Base-by-base conservation (phyloP, 345 rosid genomes). In the Raphanus raphanistrum region DNA sequence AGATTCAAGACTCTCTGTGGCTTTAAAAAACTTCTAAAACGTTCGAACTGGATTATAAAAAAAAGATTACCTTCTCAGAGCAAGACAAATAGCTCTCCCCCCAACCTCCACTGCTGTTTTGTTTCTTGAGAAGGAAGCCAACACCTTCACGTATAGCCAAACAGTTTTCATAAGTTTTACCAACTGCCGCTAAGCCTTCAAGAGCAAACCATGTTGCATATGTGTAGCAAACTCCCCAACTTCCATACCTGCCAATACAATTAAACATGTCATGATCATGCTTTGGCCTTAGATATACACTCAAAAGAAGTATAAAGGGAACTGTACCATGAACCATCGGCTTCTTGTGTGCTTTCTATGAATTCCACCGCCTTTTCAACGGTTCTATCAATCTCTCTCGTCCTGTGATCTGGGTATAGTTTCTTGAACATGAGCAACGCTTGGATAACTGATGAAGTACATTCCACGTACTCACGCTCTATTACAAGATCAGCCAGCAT, bases 11-110 rank as follows among this genome's bases (percentile, higher is more conserved):
- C 15, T 58, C 15, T 58, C 29, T 57, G 62, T 12, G 21, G 36
- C 13, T 57, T 57, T 38, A 55, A 2, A 3, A 21, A n/a, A 63
- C 64, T 8, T 74, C 7, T 48, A 4, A 26, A 50, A 7, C 10
- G 4, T 60, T 38, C 2, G 11, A 32, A 33, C 0, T 4, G 55
- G n/a, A 21, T 57, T 27, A 45, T 15, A 52, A 48, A 48, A 52
- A 17, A 58, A 45, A 62, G 21, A 63, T 8, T 57, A 80, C 84
- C 82, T 81, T 68, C 3, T 71, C 50, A 11, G 82, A 81, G 32
- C 82, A 81, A 21, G 86, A 84, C 60, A 59, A 52, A n/a, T 78
- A 78, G 69, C 86, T 84, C 61, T 84, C 86, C 41, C 79, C 84
- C 86, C 86, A 84, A 6, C 86, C 86, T 10, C 86, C 86, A 64